Conservation (phyloP, 208 protist genomes). For the Perkinsela sp. region DNA sequence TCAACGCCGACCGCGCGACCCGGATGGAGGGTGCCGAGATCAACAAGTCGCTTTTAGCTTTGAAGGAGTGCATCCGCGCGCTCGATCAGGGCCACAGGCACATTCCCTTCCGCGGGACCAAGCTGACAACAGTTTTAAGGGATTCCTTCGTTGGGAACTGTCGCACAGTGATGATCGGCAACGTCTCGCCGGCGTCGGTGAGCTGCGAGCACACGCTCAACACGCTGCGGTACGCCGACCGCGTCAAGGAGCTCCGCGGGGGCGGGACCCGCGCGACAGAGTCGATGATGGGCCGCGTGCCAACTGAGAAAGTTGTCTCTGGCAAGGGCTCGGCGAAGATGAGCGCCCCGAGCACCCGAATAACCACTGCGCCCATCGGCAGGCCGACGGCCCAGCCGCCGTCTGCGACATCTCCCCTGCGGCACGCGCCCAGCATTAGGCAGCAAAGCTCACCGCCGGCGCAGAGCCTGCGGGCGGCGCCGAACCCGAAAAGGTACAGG, state of each 20-base stretch:
- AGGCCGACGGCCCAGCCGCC: too few relatives aligned
- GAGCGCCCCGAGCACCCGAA: neutral
- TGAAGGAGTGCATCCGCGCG: conserved; percentile 93
- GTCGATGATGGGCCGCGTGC: conserved; percentile 71
- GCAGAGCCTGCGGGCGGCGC: conserved; percentile 13
- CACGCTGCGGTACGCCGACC: conserved; percentile 87
- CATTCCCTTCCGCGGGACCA: conserved; percentile 86
- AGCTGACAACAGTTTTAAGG: conserved; percentile 82
- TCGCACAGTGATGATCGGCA: conserved; percentile 84
- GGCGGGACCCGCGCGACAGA: conserved; percentile 18
- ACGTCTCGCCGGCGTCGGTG: conserved; percentile 52
- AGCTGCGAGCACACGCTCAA: conserved; percentile 88
- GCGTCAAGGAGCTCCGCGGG: conserved; percentile 71
- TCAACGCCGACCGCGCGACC: conserved; percentile 69
- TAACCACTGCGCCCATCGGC: neutral
- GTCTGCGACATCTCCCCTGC: neutral
- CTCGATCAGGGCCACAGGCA: conserved; percentile 75
- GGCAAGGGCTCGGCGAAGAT: neutral
- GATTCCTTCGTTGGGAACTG: conserved; percentile 86
- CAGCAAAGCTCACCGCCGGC: neutral
- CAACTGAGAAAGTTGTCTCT: conserved; percentile 3
- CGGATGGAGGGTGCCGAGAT: conserved; percentile 91
- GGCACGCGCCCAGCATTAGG: neutral
- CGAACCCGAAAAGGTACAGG: conserved; percentile 59
- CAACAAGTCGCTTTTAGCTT: conserved; percentile 90